A percentile compares a stretch with the other conserved stretches of the same genome.
Conservation (phyloP, 2,329 filamentous ascomycete species). For the Mycosphaerelloides madeirae region DNA sequence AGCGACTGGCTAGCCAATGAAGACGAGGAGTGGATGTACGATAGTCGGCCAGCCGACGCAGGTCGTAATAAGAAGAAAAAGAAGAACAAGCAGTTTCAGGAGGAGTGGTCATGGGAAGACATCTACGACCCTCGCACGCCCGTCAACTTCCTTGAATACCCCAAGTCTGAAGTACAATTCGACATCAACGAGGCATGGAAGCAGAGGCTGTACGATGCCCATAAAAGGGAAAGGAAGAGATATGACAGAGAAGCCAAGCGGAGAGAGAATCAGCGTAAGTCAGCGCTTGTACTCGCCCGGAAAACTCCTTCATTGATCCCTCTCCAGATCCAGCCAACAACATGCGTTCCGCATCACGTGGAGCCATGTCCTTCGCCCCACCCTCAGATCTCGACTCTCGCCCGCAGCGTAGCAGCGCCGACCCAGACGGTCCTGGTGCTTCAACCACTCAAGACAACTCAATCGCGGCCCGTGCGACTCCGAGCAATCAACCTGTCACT, state of each 20-base stretch:
- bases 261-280: constrained; percentile 16
- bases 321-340: constrained; percentile 31
- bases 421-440: too few relatives aligned
- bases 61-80: constrained; percentile 69
- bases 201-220: constrained; percentile 68
- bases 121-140: constrained; percentile 80
- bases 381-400: constrained; percentile 14
- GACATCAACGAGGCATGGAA: constrained; percentile 79
- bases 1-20: constrained; percentile 84
- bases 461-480: too few relatives aligned
- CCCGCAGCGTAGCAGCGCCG: too few relatives aligned
- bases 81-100: constrained; percentile 46
- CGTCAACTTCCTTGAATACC: constrained; percentile 79
- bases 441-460: too few relatives aligned
- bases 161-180: constrained; percentile 77
- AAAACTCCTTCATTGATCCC: too few relatives aligned
- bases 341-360: constrained; percentile 29
- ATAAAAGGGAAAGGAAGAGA: constrained; percentile 41
- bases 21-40: constrained; percentile 62
- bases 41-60: constrained; percentile 58
- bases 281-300: too few relatives aligned
- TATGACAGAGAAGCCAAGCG: constrained; percentile 49
- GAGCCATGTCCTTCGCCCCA: constrained; percentile 38
- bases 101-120: constrained; percentile 70
- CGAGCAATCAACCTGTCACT: too few relatives aligned